A percentile compares a stretch with the other conserved stretches of the same genome.
These are phyloP conservation scores for Cryptococcus amylolentus DNA, from an alignment of 1,284 basidiomycete genomes.

Conservation along the genomic window DNA sequence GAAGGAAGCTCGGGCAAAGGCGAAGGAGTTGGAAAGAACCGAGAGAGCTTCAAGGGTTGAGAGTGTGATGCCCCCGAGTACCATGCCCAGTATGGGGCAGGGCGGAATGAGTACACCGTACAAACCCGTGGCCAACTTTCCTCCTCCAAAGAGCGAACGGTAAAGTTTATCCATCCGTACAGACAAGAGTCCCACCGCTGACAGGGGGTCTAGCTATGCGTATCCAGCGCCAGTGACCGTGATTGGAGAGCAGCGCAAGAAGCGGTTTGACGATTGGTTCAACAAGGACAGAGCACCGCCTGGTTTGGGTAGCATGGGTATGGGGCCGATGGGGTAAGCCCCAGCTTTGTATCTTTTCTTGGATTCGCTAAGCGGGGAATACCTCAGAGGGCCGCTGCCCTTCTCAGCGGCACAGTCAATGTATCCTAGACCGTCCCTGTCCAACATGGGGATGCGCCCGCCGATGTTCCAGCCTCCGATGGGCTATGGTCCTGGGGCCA, in stretches of 20 bases:
- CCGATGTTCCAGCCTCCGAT: no score
- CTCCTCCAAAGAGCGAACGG: constrained; percentile 31
- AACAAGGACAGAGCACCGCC: constrained; percentile 3
- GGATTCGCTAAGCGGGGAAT: no score
- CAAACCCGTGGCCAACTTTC: constrained; percentile 14
- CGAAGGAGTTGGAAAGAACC: constrained; percentile 12
- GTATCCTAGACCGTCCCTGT: no score
- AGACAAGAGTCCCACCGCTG: not conserved
- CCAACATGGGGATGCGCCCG: no score
- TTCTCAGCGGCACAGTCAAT: no score
- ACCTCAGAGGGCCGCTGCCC: no score
- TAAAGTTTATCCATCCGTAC: constrained; percentile 10
- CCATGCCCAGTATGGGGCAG: not conserved
- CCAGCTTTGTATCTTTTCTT: no score
- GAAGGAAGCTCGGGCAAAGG: constrained; percentile 18
- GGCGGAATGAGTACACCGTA: constrained; percentile 16
- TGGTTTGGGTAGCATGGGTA: constrained; percentile 5
- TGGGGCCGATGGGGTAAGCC: constrained; percentile 4
- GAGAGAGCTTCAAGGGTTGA: constrained; percentile 4
- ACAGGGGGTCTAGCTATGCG: constrained; percentile 21
- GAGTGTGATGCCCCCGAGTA: not conserved
- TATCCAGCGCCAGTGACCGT: constrained; percentile 26
- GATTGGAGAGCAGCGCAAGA: constrained; percentile 25
- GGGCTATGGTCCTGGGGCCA: not conserved
- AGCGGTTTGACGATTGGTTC: constrained; percentile 23